Base-by-base conservation (phyloP, 495 filamentous ascomycete species). In the Aspergillus heteromorphus region DNA sequence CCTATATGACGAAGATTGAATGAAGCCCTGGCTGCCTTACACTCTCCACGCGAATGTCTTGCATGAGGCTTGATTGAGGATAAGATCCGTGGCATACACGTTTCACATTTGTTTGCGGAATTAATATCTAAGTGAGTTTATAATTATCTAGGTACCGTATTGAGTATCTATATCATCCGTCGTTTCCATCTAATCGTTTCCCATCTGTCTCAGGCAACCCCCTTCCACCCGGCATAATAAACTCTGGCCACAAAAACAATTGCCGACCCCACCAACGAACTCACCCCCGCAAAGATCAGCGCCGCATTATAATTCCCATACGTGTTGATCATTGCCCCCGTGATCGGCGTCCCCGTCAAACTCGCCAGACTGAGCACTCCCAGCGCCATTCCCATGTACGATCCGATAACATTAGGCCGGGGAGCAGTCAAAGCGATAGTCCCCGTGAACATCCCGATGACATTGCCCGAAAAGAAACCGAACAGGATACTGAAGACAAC, bases 401-500 rank as follows among this genome's bases (percentile, higher is more conserved):
- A 78, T 0, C 85, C 83, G 27, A 87, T 75, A 9, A 80, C 63
- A 41, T 74, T 59, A 0, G 59, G 61, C 21, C 55, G 40, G 1
- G 52, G 51, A 7, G 64, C 51, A 18, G 53, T 56, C 49, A 59
- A 47, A 2, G 64, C 64, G 29, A 67, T 54, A 10, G 55, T 61
- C 2, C 64, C 45, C 0, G 56, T 40, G 4, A 58, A 56, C 5
- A 85, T 65, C n/a, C 71, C 72, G 50, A 85, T 78, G 16, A 79
- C 73, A 19, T 69, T 75, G 0, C 83, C 83, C 40, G 72, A 79
- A 6, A 76, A 72, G 48, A 82, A 80, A 0, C 83, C 82, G 56
- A 83, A 83, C 6, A 86, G 34, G 5, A 80, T 55, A 6, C 74
- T 66, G 51, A 85, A 83, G 3, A 74, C 64, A 36, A 83, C 69